phyloP scores from a whole-genome alignment of 345 rosid species.

The Citrus hindsii region DNA sequence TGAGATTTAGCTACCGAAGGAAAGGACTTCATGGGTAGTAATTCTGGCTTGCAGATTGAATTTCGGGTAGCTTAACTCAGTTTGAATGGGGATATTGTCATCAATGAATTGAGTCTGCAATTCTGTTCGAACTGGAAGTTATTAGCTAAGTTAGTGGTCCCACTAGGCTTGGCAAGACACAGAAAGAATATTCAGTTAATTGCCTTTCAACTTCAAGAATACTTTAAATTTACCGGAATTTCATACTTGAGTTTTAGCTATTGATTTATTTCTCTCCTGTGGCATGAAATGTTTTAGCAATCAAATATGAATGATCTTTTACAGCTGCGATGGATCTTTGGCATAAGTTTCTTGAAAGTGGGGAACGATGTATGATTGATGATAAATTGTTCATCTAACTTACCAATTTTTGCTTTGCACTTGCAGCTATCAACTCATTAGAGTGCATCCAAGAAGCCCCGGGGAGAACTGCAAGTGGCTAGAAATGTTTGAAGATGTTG shows the following conservation, averaged over 20 bases:
- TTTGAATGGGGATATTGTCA: background rate
- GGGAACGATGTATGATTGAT: background rate
- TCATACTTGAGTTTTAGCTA: background rate
- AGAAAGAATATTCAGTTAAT: background rate
- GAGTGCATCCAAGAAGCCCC: conserved; percentile 59
- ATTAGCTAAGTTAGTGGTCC: background rate
- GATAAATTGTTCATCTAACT: background rate
- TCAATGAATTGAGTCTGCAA: background rate
- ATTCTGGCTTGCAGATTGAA: background rate
- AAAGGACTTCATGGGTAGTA: background rate
- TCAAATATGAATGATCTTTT: background rate
- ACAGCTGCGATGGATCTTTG: background rate
- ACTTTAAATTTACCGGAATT: background rate
- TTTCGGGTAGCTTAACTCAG: background rate
- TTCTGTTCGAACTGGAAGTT: background rate
- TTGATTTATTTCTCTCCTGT: no score
- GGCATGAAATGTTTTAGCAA: background rate
- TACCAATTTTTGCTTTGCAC: conserved; percentile 5
- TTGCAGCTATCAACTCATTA: conserved; percentile 80
- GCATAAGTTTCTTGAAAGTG: background rate
- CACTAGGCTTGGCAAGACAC: background rate
- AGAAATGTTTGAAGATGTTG: conserved; percentile 80
- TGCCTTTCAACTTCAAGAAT: background rate
- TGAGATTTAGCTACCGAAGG: background rate
- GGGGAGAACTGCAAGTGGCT: conserved; percentile 82